phyloP scores from a whole-genome alignment of 2,329 filamentous ascomycete genomes.

The Alternaria panax region DNA sequence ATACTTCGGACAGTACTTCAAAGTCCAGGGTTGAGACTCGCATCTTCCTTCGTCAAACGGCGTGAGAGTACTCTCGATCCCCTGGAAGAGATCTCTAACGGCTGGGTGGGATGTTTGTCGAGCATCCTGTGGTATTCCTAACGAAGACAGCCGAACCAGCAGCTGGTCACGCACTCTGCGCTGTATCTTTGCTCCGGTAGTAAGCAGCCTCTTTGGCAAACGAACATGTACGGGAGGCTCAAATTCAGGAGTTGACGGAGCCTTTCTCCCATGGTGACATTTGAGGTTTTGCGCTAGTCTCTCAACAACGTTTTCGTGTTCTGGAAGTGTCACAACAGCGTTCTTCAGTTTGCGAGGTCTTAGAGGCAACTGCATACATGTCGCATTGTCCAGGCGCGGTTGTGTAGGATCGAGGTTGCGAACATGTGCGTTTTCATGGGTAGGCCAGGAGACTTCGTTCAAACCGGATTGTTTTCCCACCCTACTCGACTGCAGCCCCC shows the following conservation, averaged over 20 bases:
- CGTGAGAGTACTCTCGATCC: conserved; percentile 69
- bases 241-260: conserved; percentile 15
- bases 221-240: conserved; percentile 36
- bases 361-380: conserved; percentile 4
- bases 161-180: conserved; percentile 43
- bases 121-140: conserved; percentile 2
- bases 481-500: conserved; percentile 28
- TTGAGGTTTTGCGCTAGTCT: conserved; percentile 31
- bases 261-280: background rate
- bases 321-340: conserved; percentile 30
- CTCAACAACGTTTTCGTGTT: conserved; percentile 37
- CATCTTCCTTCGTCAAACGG: conserved; percentile 82
- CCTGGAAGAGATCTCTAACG: conserved; percentile 65
- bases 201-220: conserved; percentile 47
- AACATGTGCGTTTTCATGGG: conserved; percentile 62
- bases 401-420: conserved; percentile 30
- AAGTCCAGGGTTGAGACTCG: conserved; percentile 75
- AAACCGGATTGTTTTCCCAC: conserved; percentile 70
- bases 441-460: conserved; percentile 74
- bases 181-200: conserved; percentile 51
- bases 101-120: conserved; percentile 60
- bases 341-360: conserved; percentile 52
- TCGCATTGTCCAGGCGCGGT: background rate
- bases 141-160: conserved; percentile 24
- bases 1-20: conserved; percentile 80